Conservation (phyloP, 768 basidiomycete species). For the Mycena amicta region DNA sequence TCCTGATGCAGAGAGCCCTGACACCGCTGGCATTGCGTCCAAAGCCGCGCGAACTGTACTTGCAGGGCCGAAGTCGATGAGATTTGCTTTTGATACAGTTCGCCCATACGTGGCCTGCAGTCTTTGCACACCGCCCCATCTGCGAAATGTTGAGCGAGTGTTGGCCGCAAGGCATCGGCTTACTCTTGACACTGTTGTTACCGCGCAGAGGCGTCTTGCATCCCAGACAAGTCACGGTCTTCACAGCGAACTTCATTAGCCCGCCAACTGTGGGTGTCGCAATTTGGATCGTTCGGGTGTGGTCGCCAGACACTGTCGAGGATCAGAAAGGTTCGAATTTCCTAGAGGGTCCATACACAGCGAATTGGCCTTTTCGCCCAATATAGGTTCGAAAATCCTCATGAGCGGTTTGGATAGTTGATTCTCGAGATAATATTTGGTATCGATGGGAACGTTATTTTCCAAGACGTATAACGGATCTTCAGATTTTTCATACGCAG, state of each 20-base stretch:
- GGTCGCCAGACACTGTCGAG: constrained; percentile 85
- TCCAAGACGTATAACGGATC: constrained; percentile 97
- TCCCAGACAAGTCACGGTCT: constrained; percentile 91
- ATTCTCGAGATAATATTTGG: constrained; percentile 97
- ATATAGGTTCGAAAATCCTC: constrained; percentile 97
- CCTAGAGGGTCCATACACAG: constrained; percentile 56
- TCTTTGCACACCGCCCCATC: constrained; percentile 95
- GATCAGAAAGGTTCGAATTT: constrained; percentile 12
- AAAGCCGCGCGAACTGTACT: constrained; percentile 89
- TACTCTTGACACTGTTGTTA: constrained; percentile 76
- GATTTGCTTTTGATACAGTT: constrained; percentile 92
- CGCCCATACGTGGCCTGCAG: constrained; percentile 82
- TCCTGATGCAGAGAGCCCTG: constrained; percentile 99
- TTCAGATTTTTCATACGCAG: constrained; percentile 98
- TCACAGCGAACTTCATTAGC: constrained; percentile 98
- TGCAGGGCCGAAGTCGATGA: constrained; percentile 74
- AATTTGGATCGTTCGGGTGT: constrained; percentile 93
- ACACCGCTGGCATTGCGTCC: constrained; percentile 99
- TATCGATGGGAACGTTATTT: constrained; percentile 97
- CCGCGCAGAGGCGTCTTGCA: constrained; percentile 87
- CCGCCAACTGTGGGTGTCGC: constrained; percentile 96
- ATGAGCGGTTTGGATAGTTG: constrained; percentile 96
- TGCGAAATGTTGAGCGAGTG: constrained; percentile 29
- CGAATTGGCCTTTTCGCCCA: constrained; percentile 88
- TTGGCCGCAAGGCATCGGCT: constrained; percentile 22